These are phyloP conservation scores for Chenopodium berlandieri DNA, from an alignment of 148 eudicot species.

Conservation along the genomic window DNA sequence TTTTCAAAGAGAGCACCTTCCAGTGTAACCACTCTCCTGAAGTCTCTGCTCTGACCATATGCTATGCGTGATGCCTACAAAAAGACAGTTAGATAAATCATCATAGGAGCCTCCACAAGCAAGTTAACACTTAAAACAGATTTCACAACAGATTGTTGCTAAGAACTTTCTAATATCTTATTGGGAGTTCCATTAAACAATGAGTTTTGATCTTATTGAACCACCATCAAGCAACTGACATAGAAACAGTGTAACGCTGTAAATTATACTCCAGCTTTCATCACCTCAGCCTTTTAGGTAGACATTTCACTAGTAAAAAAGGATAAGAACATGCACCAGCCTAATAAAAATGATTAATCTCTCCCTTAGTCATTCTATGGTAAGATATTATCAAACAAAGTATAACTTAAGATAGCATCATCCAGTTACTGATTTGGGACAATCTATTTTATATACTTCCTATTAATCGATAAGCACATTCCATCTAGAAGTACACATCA, in stretches of 20 bases:
- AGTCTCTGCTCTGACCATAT: conserved; percentile 64
- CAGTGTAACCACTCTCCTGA: conserved; percentile 80
- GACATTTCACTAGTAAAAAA: neutral
- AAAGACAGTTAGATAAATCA: neutral
- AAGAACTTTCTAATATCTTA: neutral
- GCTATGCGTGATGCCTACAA: conserved; percentile 91
- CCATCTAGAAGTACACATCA: no score
- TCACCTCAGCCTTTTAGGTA: neutral
- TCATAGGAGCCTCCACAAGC: neutral
- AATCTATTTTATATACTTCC: no score
- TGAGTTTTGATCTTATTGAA: neutral
- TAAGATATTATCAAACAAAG: no score
- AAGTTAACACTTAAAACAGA: neutral
- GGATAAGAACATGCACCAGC: neutral
- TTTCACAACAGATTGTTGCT: neutral
- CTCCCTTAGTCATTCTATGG: no score
- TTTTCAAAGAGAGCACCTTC: conserved; percentile 92
- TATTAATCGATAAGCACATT: no score
- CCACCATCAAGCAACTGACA: neutral
- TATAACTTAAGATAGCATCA: neutral
- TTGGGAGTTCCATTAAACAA: neutral
- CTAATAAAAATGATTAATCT: neutral
- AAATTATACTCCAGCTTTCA: neutral
- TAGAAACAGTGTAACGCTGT: neutral
- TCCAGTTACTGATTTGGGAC: neutral